Base-by-base conservation (phyloP, 768 basidiomycete species). In the Cytidiella melzeri region DNA sequence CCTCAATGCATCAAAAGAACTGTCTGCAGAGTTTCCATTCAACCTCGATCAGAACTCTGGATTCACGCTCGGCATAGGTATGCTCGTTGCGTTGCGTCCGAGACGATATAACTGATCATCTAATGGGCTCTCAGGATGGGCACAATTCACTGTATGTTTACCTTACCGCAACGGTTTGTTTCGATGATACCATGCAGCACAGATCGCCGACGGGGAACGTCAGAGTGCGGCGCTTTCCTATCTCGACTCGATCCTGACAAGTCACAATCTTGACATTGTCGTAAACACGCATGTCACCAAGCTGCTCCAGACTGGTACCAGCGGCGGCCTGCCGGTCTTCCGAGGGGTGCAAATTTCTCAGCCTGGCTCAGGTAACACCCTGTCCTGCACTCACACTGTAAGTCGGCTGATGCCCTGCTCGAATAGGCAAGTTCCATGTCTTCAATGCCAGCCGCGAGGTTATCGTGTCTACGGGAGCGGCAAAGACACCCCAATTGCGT, bases 231-330 rank as follows among this genome's bases (percentile, higher is more conserved):
- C 56, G 4, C 50, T 57, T 3, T 63, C 55, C 0, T 68, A 66
- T 49, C 64, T 61, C 47, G 42, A 48, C n/a, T 64, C 66, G 9
- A 64, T 63, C 43, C 37, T 53, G 19, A 36, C 47, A 6, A 55
- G 69, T 4, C 28, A 28, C 26, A 70, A 68, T 50, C 52, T 69
- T 1, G 48, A 53, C 12, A 60, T 67, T 3, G 52, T 69, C 12
- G 57, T 61, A 15, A 57, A 47, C 20, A 47, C 53, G 21, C 43
- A 54, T n/a, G 48, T 47, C 34, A 50, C 48, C 2, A 54, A 50
- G 48, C 40, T 41, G 40, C 15, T 23, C 47, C 2, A 3, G 27
- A 23, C 40, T 19, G 40, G 40, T 9, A 41, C 9, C 19, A 9
- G 10, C 40, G 10, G 19, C n/a, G 40, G 9, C 7, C 7, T 7